A percentile compares a stretch with the other conserved stretches of the same genome.
These are phyloP conservation scores for Neonothopanus nambi DNA, from an alignment of 1,284 basidiomycete species.

Conservation along the genomic window DNA sequence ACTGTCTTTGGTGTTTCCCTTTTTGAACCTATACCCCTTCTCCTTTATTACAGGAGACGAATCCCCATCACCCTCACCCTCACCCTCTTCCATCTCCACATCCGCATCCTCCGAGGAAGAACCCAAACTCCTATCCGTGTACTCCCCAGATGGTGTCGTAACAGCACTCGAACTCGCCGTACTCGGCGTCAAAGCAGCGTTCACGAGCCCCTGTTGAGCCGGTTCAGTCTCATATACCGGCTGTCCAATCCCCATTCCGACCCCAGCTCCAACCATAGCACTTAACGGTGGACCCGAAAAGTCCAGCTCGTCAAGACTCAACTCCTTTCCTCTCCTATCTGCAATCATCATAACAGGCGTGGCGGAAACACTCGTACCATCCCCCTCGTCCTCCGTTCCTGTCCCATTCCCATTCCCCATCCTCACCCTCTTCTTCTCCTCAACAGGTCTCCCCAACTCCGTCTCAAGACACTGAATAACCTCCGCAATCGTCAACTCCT, in stretches of 20 bases:
- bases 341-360: slow-evolving; percentile 46
- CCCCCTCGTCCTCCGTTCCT: slow-evolving; percentile 34
- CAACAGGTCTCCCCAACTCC: slow-evolving; percentile 71
- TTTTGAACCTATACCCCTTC: no score
- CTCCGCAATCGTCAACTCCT: slow-evolving; percentile 80
- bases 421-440: slow-evolving; percentile 66
- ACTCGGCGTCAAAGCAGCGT: slow-evolving; percentile 23
- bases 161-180: background rate
- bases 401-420: slow-evolving; percentile 27
- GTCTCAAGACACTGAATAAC: slow-evolving; percentile 79
- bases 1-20: no score
- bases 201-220: slow-evolving; percentile 42
- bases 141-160: slow-evolving; percentile 12
- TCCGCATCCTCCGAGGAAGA: background rate
- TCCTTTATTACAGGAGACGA: slow-evolving; percentile 12
- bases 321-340: slow-evolving; percentile 33
- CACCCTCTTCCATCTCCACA: slow-evolving; percentile 15
- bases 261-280: slow-evolving; percentile 20
- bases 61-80: slow-evolving; percentile 20
- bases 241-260: slow-evolving; percentile 15
- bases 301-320: slow-evolving; percentile 58
- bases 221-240: slow-evolving; percentile 42
- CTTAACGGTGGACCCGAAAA: slow-evolving; percentile 58
- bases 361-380: slow-evolving; percentile 40
- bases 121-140: background rate